Evolutionary conservation across 228 moss, liverwort and hornwort genomes (phyloP).

Genomic region (Sphagnum fallax): DNA sequence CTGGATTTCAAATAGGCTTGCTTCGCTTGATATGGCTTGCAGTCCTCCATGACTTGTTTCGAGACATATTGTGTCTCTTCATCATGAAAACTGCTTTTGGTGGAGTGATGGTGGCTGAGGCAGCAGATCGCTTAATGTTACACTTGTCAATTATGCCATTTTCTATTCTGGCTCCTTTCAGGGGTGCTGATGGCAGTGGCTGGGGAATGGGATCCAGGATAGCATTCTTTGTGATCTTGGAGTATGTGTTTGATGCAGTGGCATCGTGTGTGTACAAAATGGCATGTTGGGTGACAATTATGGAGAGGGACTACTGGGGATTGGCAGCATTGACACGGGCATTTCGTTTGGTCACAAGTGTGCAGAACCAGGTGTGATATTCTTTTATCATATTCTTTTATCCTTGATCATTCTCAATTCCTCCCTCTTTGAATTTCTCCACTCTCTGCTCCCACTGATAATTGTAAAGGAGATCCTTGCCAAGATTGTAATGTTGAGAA

Average conservation of each 20-base stretch:
- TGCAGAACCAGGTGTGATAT: slow-evolving; percentile 33
- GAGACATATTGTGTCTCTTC: slow-evolving; percentile 36
- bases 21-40: slow-evolving; percentile 47
- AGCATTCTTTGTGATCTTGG: slow-evolving; percentile 29
- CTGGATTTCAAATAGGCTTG: slow-evolving; percentile 40
- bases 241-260: slow-evolving; percentile 36
- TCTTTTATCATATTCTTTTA: no score
- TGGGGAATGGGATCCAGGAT: slow-evolving; percentile 38
- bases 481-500: no score
- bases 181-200: slow-evolving; percentile 38
- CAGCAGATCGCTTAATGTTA: slow-evolving; percentile 40
- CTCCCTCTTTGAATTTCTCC: no score
- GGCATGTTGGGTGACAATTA: slow-evolving; percentile 59
- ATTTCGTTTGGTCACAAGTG: slow-evolving; percentile 33
- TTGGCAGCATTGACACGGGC: slow-evolving; percentile 47
- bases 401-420: no score
- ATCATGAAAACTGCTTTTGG: slow-evolving; percentile 41
- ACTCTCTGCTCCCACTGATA: no score
- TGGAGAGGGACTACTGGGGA: slow-evolving; percentile 51
- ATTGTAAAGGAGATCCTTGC: no score
- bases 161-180: slow-evolving; percentile 47
- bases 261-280: slow-evolving; percentile 42
- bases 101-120: slow-evolving; percentile 31
- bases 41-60: slow-evolving; percentile 41
- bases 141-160: slow-evolving; percentile 52